Evolutionary conservation across 176 grass and related monocot species (phyloP), one percentile per base, ranked within the genome.

Genomic region (Musa beccarii): DNA sequence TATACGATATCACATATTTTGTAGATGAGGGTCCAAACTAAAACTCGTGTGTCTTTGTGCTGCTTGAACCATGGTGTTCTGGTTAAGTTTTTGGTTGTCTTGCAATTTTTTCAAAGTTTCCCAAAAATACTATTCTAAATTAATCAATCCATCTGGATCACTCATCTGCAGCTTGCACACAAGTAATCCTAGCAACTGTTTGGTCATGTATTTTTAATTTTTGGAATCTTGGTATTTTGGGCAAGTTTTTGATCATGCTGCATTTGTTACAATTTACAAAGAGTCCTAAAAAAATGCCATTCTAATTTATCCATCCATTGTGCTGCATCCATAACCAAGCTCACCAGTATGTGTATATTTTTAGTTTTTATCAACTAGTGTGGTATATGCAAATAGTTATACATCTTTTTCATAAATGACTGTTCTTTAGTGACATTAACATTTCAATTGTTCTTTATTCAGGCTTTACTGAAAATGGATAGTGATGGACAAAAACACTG

Each of bases 391-490:
- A 34, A 10, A 68, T 68, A 68, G 25, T 68, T 43, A 13, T 43
- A 43, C 34, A 61, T 20, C 0, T 61, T 20, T 61, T 8, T 12
- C 55, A 59, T n/a, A 43, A 43, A 43, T 6, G 34, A 43, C 34
- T 43, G 34, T 6, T 43, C 34, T 6, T 43, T 43, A 43, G 34
- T 57, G 54, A 5, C n/a, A 21, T 66, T 66, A 21, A 66, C 63
- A 28, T 66, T 66, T 66, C 23, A 57, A 66, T 66, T 66, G 21
- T 74, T 24, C 24, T 15, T 62, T 4, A 52, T 83, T 70, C 82
- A 98, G 94, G 86, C 80, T 57, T 82, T 98, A 85, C 78, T 93
- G 79, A 98, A 93, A 79, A 82, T 89, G 73, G 84, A 76, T 12
- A 71, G 22, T 28, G 85, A 91, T 81, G 90, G 90, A 82, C 75